These are phyloP conservation scores for Papilionanthe hybrid DNA, from an alignment of 116 monocot species.

Conservation along the genomic window DNA sequence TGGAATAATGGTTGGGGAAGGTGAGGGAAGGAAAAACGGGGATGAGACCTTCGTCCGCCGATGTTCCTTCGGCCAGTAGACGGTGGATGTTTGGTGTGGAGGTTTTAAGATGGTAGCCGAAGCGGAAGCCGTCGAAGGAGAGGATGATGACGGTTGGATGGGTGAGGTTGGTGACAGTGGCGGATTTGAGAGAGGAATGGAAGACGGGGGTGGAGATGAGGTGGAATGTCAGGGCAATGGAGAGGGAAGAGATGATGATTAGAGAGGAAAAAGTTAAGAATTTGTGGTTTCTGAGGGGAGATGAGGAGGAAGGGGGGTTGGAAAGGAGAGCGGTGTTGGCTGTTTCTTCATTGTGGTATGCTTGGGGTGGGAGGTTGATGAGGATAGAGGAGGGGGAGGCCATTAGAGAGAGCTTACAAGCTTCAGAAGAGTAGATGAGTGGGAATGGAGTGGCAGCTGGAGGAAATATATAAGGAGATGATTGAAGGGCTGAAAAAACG, in stretches of 20 bases:
- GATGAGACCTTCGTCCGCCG: conserved; percentile 53
- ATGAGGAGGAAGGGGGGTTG: conserved; percentile 6
- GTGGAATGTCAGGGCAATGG: conserved; percentile 9
- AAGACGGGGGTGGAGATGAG: neutral
- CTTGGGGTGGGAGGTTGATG: neutral
- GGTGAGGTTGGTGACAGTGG: conserved; percentile 12
- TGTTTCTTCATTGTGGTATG: neutral
- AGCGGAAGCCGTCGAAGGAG: conserved; percentile 75
- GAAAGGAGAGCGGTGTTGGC: conserved; percentile 10
- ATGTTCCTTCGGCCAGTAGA: conserved; percentile 52
- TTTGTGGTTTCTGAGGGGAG: conserved; percentile 3
- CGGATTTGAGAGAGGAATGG: neutral
- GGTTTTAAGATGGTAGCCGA: conserved; percentile 73
- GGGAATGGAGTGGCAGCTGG: too few species aligned
- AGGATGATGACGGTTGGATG: conserved; percentile 53
- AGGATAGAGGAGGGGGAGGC: neutral
- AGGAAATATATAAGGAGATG: too few species aligned
- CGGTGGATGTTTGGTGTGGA: conserved; percentile 62
- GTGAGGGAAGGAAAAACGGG: conserved; percentile 77
- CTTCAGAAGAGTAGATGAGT: neutral
- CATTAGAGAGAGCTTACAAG: neutral
- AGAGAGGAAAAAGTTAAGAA: neutral
- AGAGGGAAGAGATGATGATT: conserved; percentile 19
- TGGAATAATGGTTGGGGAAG: conserved; percentile 89
- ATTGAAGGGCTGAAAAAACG: too few species aligned